Evolutionary conservation across 805 yeast genomes (phyloP), one percentile per base, ranked within the genome.

Genomic region (Lipomyces yamanashiensis): DNA sequence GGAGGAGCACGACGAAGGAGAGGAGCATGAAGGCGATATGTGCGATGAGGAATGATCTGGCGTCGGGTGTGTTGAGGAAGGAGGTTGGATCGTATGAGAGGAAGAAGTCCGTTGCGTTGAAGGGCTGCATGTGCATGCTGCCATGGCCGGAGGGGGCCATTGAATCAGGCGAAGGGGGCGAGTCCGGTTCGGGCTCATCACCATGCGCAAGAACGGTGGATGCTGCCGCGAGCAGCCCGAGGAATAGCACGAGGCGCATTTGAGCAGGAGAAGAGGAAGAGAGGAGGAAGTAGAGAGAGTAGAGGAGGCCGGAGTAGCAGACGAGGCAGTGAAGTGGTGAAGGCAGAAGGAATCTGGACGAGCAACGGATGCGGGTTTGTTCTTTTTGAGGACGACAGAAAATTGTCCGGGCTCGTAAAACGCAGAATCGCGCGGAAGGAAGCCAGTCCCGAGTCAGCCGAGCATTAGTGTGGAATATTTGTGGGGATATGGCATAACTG

Each of bases 31-130:
- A 41, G 33, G 53, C 53, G 41, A 68, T 63, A 54, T 70, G 72
- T 8, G 59, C 47, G 21, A 63, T 4, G 28, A 68, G 59, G 43
- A 63, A 50, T 12, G 53, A 23, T 2, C 68, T 62, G 41, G 66
- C 59, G 19, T 58, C 66, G 28, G 59, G 61, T 45, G 62, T 50
- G 39, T 62, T 57, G 53, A 70, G 60, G 64, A 62, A 70, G 28
- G 72, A 69, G 41, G 70, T 66, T 21, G 70, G 39, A 48, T 70
- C 71, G 59, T 70, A 70, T 19, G 39, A 19, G 49, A 40, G 47
- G 51, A 41, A 40, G 58, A 66, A 64, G 15, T 45, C 64, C 10
- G 69, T 63, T 23, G 45, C 40, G 57, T 66, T 63, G 68, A 66
- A 66, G 19, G 50, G 50, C 36, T 53, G 49, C 67, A 63, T 66